These are phyloP conservation scores for Talaromyces pinophilus DNA, from an alignment of 2,329 filamentous ascomycete genomes.

Conservation along the genomic window DNA sequence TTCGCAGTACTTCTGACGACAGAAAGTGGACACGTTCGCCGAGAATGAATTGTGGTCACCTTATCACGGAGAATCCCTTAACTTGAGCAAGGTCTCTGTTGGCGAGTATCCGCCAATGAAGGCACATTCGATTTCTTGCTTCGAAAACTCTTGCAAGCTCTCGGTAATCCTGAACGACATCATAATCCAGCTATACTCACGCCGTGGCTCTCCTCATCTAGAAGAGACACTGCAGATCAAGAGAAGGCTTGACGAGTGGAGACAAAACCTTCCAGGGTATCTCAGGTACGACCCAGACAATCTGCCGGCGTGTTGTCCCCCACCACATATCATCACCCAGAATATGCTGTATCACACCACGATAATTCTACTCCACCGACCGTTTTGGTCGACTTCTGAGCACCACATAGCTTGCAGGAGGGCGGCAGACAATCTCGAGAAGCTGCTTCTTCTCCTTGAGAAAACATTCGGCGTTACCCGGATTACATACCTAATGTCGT, in stretches of 20 bases:
- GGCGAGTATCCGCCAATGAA: slow-evolving; percentile 11
- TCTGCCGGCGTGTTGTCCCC: neutral
- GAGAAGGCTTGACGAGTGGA: too few species aligned
- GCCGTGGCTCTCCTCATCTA: neutral
- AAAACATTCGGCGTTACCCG: slow-evolving; percentile 1
- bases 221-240: too few species aligned
- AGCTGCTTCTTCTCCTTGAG: slow-evolving; percentile 4
- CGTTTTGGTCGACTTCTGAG: neutral
- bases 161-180: slow-evolving; percentile 1
- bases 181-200: slow-evolving; percentile 13
- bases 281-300: slow-evolving; percentile 1
- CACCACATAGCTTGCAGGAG: neutral
- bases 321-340: slow-evolving; percentile 8
- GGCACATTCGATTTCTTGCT: neutral
- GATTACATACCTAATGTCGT: slow-evolving; percentile 15
- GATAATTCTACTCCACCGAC: slow-evolving; percentile 6
- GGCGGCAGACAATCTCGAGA: slow-evolving; percentile 8
- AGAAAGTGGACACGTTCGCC: slow-evolving; percentile 32
- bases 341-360: slow-evolving; percentile 11
- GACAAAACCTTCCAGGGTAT: neutral
- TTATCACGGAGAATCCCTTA: slow-evolving; percentile 28
- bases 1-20: too few species aligned
- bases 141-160: slow-evolving; percentile 13
- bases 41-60: slow-evolving; percentile 32
- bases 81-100: neutral